These are phyloP conservation scores for Magnusiomyces suaveolens DNA, from an alignment of 1,139 yeast genomes.

Conservation along the genomic window DNA sequence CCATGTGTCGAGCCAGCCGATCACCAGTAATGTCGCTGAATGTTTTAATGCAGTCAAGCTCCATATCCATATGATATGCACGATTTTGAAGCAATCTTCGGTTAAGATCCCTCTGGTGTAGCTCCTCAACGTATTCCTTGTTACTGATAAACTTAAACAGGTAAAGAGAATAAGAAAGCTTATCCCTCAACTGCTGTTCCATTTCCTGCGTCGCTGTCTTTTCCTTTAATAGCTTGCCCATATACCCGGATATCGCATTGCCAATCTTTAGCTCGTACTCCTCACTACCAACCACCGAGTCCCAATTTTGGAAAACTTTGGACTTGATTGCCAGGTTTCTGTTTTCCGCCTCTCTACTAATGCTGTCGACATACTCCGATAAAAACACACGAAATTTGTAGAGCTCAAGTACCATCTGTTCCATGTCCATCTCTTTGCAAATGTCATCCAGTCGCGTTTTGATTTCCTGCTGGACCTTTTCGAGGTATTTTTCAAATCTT, in stretches of 20 bases:
- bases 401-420: not conserved
- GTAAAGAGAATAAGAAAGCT: not conserved
- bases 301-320: not conserved
- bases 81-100: constrained; percentile 31
- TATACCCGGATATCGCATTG: not conserved
- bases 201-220: not conserved
- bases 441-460: not conserved
- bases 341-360: not conserved
- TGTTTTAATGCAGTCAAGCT: constrained; percentile 23
- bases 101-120: constrained; percentile 33
- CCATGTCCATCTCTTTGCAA: not conserved
- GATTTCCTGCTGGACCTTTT: not conserved
- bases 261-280: not conserved
- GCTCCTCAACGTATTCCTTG: not conserved
- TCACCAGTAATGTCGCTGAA: constrained; percentile 31
- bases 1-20: constrained; percentile 26
- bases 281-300: not conserved
- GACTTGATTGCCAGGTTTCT: not conserved
- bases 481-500: not conserved
- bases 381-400: not conserved
- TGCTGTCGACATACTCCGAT: not conserved
- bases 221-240: not conserved
- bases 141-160: not conserved
- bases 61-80: constrained; percentile 25
- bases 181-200: not conserved